Conservation (phyloP, 371 early-diverging fungal genomes). For the Syncephalastrum contaminatum region DNA sequence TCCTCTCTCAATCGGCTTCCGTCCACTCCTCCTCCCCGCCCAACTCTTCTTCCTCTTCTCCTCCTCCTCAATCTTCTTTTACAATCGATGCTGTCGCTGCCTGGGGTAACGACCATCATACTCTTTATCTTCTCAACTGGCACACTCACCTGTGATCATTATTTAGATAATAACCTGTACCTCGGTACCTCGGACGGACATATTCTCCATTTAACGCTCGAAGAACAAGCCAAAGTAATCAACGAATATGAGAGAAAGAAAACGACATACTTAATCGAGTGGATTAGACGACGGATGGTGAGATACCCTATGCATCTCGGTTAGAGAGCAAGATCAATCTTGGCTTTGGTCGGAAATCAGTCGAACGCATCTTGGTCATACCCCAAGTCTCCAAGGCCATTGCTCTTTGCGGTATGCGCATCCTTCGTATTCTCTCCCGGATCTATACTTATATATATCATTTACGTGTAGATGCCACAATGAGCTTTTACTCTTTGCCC, state of each 20-base stretch:
- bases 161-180: slow-evolving; percentile 64
- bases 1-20: slow-evolving; percentile 16
- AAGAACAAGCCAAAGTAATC: slow-evolving; percentile 27
- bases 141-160: slow-evolving; percentile 1
- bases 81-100: slow-evolving; percentile 54
- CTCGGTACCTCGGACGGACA: slow-evolving; percentile 77
- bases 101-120: slow-evolving; percentile 45
- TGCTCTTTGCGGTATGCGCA: slow-evolving; percentile 64
- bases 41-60: not conserved
- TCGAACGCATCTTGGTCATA: slow-evolving; percentile 67
- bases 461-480: slow-evolving; percentile 48
- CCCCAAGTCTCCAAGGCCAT: slow-evolving; percentile 73
- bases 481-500: slow-evolving; percentile 67
- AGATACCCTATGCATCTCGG: slow-evolving; percentile 43
- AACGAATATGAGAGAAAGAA: not conserved
- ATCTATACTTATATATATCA: not conserved
- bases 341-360: slow-evolving; percentile 62
- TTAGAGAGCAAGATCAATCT: slow-evolving; percentile 53
- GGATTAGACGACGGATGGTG: slow-evolving; percentile 1
- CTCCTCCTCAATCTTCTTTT: slow-evolving; percentile 4
- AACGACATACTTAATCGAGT: not conserved
- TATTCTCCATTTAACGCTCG: slow-evolving; percentile 62
- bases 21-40: slow-evolving; percentile 11
- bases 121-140: not conserved
- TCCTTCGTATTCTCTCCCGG: not conserved